Evolutionary conservation across 2,329 filamentous ascomycete genomes (phyloP), one percentile per base, ranked within the genome.

Genomic region (Sarocladiaceae sp.): DNA sequence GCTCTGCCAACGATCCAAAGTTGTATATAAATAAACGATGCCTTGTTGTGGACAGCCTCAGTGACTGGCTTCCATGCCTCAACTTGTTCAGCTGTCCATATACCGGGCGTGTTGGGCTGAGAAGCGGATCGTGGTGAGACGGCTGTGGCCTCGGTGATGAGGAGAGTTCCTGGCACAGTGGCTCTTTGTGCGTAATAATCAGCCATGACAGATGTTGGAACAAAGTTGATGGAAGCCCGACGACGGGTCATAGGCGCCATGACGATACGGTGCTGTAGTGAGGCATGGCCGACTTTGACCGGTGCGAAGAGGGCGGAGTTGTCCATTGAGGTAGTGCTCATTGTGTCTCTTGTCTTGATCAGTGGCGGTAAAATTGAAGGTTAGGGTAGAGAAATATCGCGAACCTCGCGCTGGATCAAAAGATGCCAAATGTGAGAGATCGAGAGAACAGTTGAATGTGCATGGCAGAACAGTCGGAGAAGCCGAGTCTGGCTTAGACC

Each of bases 1-100:
- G 73, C 72, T 2, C 84, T 76, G 8, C 84, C 83, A 1, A 81
- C 66, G 2, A 76, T 76, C 81, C 82, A 86, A 0, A 88, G 70
- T 62, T 87, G 84, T 22, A 75, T 68, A 67, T 74, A 86, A 54
- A 86, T 82, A 59, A 75, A 79, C 18, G 71, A 75, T 18, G 77
- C 78, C 60, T 83, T 82, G 29, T 71, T 70, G 64, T 88, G 84
- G 3, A 87, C 82, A 2, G 76, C 77, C 40, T 81, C 75, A 2
- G 79, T 82, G 47, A 87, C 68, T 35, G 74, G 66, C 55, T 75
- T 79, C 83, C 83, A 87, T 0, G 70, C 77, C 2, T 70, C 71
- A 47, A 84, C 72, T 55, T 84, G 81, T n/a, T 68, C 72, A 1
- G 73, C 66, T 37, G 61, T 76, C 64, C 72, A 85, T 60, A 86